Evolutionary conservation across 495 filamentous ascomycete species (phyloP).

Genomic region (Aspergillus wentii): DNA sequence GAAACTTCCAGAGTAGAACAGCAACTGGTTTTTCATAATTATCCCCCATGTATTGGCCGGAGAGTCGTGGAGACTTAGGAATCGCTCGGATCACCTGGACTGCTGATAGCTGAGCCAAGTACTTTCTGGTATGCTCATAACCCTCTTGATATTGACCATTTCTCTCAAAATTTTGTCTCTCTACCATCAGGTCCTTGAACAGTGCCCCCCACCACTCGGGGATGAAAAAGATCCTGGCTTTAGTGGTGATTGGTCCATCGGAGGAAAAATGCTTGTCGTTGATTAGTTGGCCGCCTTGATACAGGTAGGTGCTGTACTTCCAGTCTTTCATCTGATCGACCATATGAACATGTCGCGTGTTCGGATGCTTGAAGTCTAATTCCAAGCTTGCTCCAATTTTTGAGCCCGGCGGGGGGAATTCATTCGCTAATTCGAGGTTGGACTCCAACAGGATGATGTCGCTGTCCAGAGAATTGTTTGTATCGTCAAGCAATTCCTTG

Average conservation of each 20-base stretch:
- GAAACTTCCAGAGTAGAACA: slow-evolving; percentile 51
- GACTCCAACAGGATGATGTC: slow-evolving; percentile 48
- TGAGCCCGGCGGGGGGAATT: slow-evolving; percentile 38
- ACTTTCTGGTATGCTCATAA: slow-evolving; percentile 33
- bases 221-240: slow-evolving; percentile 29
- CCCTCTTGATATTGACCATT: slow-evolving; percentile 30
- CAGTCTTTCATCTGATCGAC: slow-evolving; percentile 41
- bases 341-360: slow-evolving; percentile 30
- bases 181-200: slow-evolving; percentile 40
- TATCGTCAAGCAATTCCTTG: slow-evolving; percentile 29
- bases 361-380: slow-evolving; percentile 36
- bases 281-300: slow-evolving; percentile 37
- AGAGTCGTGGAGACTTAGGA: slow-evolving; percentile 23
- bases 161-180: slow-evolving; percentile 32
- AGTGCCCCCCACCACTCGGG: slow-evolving; percentile 44
- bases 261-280: too few species aligned
- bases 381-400: slow-evolving; percentile 41
- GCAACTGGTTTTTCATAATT: slow-evolving; percentile 38
- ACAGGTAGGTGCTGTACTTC: slow-evolving; percentile 43
- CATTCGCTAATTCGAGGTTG: slow-evolving; percentile 41
- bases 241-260: too few species aligned
- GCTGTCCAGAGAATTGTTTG: slow-evolving; percentile 30
- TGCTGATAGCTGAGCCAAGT: slow-evolving; percentile 39
- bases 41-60: slow-evolving; percentile 24
- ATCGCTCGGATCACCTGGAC: slow-evolving; percentile 47